phyloP scores from a whole-genome alignment of 495 filamentous ascomycete genomes.

The Daldinia decipiens region DNA sequence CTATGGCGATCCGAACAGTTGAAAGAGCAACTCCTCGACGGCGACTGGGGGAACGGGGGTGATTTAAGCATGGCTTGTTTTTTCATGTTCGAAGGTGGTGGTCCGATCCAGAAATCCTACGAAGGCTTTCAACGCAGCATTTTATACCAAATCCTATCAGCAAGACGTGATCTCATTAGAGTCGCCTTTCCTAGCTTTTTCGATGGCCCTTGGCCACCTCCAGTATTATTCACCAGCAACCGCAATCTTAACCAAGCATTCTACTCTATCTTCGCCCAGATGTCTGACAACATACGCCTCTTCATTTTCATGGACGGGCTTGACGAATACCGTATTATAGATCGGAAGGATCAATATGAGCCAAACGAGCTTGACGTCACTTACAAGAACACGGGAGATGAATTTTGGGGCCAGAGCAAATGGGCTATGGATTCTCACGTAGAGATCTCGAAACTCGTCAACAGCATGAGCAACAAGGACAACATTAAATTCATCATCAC shows the following conservation, averaged over 20 bases:
- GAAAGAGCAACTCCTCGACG: constrained; percentile 35
- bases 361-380: constrained; percentile 41
- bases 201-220: constrained; percentile 43
- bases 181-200: constrained; percentile 50
- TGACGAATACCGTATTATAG: constrained; percentile 49
- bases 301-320: constrained; percentile 48
- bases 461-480: constrained; percentile 43
- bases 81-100: constrained; percentile 58
- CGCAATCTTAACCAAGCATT: constrained; percentile 47
- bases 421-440: constrained; percentile 44
- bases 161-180: constrained; percentile 43
- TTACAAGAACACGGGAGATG: constrained; percentile 42
- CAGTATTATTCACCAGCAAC: constrained; percentile 44
- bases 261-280: constrained; percentile 46
- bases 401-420: constrained; percentile 48
- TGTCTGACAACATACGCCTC: constrained; percentile 42
- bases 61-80: constrained; percentile 48
- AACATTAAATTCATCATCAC: constrained; percentile 44
- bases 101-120: constrained; percentile 53
- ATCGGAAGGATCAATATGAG: constrained; percentile 48
- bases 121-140: constrained; percentile 54
- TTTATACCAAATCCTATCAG: constrained; percentile 52
- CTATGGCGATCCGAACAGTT: constrained; percentile 40
- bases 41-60: constrained; percentile 38
- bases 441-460: constrained; percentile 43